Evolutionary conservation across 306 rosid species (phyloP), one percentile per base, ranked within the genome.

Genomic region (Fragaria ananassa): DNA sequence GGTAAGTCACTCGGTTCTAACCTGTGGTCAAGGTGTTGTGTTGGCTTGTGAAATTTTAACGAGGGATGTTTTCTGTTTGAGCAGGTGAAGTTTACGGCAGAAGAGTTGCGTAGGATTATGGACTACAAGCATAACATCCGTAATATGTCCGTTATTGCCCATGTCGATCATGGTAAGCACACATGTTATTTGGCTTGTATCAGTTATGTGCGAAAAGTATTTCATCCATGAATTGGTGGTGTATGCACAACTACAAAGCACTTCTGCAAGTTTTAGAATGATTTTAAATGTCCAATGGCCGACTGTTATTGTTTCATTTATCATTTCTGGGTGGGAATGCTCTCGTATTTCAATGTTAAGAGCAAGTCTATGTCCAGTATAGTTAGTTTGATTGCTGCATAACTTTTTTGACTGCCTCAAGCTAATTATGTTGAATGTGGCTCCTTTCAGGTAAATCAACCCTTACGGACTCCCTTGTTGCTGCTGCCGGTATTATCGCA

Each of bases 41-140:
- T 57, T 46, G 21, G 18, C 65, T 8, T 71, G 56, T 35, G 17
- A 58, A 8, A 25, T 65, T 70, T 85, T 44, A 80, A 75, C 15
- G 4, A 82, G 4, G 45, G 19, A 21, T 65, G 3, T 42, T 71
- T 9, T 75, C 17, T 44, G 46, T 70, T 0, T 78, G 27, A 84
- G 42, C 97, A 95, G 97, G 97, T 90, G 96, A 95, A 92, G 96
- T 95, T 95, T 49, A 95, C 97, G 23, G 97, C 95, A 2, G 99
- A 95, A 12, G 96, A 88, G 91, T 87, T 92, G 7, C 91, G 92
- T 13, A 88, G 93, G 21, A 95, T 95, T 75, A 95, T 95, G 97
- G 97, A 95, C 88, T 75, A 1, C 10, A 95, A 95, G 49, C 88
- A 95, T 47, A 92, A 95, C 68, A 95, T 95, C 31, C 93, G 99